Evolutionary conservation across 306 rosid species (phyloP).

Genomic region (Cucurbita maxima): DNA sequence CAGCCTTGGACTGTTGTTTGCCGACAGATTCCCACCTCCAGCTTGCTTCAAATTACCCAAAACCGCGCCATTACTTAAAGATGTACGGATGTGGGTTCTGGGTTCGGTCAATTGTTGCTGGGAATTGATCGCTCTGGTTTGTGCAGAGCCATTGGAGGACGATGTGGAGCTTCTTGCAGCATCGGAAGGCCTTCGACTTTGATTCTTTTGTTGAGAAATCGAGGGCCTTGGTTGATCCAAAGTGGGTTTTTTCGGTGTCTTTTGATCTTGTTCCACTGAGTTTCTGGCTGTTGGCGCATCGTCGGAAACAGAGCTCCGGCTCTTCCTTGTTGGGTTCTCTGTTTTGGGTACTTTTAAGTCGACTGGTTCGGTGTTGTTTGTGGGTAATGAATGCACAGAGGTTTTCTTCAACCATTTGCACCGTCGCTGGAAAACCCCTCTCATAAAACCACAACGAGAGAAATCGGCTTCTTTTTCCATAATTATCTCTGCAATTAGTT

Average conservation of each 20-base stretch:
- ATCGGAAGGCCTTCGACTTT: constrained; percentile 32
- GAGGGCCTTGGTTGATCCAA: constrained; percentile 16
- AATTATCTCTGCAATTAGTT: not conserved
- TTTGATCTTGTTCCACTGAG: constrained; percentile 12
- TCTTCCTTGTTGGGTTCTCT: not conserved
- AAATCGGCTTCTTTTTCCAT: constrained; percentile 32
- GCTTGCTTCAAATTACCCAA: constrained; percentile 35
- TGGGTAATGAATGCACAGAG: constrained; percentile 59
- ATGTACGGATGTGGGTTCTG: constrained; percentile 1
- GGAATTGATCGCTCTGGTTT: not conserved
- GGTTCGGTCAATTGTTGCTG: not conserved
- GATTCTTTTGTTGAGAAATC: constrained; percentile 15
- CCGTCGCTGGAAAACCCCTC: constrained; percentile 37
- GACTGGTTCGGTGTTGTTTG: constrained; percentile 15
- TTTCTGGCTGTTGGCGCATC: not conserved
- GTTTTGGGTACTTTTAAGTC: not conserved
- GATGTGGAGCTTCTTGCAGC: constrained; percentile 60
- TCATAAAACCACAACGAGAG: constrained; percentile 51
- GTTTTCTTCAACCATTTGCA: constrained; percentile 44
- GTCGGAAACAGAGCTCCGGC: not conserved
- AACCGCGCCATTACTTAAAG: constrained; percentile 20
- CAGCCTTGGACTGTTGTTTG: constrained; percentile 30
- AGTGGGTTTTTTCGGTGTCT: constrained; percentile 10
- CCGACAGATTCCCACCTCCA: constrained; percentile 19
- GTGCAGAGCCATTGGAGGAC: constrained; percentile 16